Conservation (phyloP, 768 basidiomycete genomes). For the Tylopilus sp. region DNA sequence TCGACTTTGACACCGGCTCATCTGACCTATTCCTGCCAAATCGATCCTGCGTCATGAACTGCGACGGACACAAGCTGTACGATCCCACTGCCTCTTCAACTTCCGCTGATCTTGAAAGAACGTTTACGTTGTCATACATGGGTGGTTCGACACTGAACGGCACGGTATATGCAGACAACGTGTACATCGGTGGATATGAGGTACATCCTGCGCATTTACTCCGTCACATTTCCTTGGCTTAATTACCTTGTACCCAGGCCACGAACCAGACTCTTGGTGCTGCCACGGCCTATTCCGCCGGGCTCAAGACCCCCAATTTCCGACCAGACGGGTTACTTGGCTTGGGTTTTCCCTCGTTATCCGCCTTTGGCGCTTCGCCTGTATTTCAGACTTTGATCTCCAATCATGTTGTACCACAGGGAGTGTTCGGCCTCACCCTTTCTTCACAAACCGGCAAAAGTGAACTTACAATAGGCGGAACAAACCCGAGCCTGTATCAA, state of each 20-base stretch:
- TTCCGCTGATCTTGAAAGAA: slow-evolving; percentile 21
- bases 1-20: slow-evolving; percentile 54
- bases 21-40: slow-evolving; percentile 45
- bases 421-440: slow-evolving; percentile 50
- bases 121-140: slow-evolving; percentile 35
- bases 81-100: slow-evolving; percentile 30
- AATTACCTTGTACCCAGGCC: slow-evolving; percentile 23
- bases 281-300: slow-evolving; percentile 37
- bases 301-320: slow-evolving; percentile 26
- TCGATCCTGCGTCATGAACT: slow-evolving; percentile 26
- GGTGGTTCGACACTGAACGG: slow-evolving; percentile 40
- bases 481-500: slow-evolving; percentile 43
- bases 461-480: slow-evolving; percentile 58
- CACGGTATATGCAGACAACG: slow-evolving; percentile 40
- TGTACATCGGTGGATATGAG: slow-evolving; percentile 37
- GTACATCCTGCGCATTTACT: slow-evolving; percentile 21
- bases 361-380: slow-evolving; percentile 33
- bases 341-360: slow-evolving; percentile 39
- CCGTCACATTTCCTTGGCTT: not conserved
- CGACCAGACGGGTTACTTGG: slow-evolving; percentile 42
- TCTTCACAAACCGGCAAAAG: slow-evolving; percentile 36
- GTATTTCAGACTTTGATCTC: slow-evolving; percentile 45
- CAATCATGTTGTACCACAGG: slow-evolving; percentile 30
- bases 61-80: slow-evolving; percentile 32
- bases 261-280: slow-evolving; percentile 41